Conservation (phyloP, 495 filamentous ascomycete genomes). For the Daldinia grandis region DNA sequence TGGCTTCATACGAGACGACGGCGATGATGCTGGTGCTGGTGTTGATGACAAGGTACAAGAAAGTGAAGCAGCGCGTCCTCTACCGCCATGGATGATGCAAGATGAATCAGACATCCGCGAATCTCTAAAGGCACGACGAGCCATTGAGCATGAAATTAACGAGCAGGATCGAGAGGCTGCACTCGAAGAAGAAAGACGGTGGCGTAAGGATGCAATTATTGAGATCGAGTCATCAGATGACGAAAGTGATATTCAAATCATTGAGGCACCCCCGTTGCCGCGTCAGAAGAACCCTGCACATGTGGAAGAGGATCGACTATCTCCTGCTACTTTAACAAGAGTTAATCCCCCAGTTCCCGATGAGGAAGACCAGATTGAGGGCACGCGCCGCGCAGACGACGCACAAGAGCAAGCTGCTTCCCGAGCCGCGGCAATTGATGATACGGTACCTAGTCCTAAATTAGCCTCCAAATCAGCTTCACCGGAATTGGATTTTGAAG, state of each 20-base stretch:
- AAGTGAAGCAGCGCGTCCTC: slow-evolving; percentile 53
- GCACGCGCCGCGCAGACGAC: slow-evolving; percentile 43
- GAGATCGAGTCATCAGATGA: slow-evolving; percentile 58
- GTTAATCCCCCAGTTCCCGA: slow-evolving; percentile 23
- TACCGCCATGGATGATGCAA: slow-evolving; percentile 87
- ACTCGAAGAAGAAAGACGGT: slow-evolving; percentile 54
- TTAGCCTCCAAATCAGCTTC: slow-evolving; percentile 21
- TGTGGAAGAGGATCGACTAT: slow-evolving; percentile 20
- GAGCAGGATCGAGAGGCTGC: slow-evolving; percentile 62
- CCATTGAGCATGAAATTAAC: slow-evolving; percentile 55
- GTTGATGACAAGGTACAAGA: slow-evolving; percentile 45
- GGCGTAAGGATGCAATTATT: slow-evolving; percentile 48
- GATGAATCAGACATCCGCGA: slow-evolving; percentile 62
- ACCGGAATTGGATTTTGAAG: slow-evolving; percentile 48
- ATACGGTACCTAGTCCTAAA: slow-evolving; percentile 8
- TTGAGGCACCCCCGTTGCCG: slow-evolving; percentile 54
- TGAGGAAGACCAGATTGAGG: slow-evolving; percentile 12
- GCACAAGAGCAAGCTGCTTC: slow-evolving; percentile 54
- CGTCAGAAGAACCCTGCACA: slow-evolving; percentile 15
- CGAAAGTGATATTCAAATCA: slow-evolving; percentile 64
- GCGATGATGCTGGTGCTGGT: slow-evolving; percentile 49
- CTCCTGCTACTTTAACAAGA: slow-evolving; percentile 36
- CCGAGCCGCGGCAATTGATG: slow-evolving; percentile 33
- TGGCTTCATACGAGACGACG: slow-evolving; percentile 66
- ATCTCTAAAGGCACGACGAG: slow-evolving; percentile 56